Conservation (phyloP, 148 eudicot species). For the Rhododendron mucronatum region DNA sequence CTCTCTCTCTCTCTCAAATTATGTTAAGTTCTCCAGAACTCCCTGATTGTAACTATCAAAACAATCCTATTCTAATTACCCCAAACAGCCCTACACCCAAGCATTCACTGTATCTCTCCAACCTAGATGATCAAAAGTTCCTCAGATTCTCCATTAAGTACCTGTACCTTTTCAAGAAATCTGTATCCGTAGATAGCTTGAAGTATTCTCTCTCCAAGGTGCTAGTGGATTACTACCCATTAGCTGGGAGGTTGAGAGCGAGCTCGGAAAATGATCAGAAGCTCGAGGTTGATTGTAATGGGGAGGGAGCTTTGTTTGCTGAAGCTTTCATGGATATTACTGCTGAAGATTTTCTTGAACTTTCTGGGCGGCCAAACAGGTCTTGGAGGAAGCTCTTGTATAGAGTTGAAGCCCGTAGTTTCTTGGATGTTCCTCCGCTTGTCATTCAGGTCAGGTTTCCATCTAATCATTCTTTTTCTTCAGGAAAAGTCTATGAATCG, state of each 20-base stretch:
- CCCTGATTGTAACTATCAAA: constrained; percentile 55
- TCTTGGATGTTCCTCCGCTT: constrained; percentile 88
- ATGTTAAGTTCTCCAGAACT: constrained; percentile 43
- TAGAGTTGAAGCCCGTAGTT: constrained; percentile 52
- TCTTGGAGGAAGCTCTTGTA: constrained; percentile 77
- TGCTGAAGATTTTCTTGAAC: constrained; percentile 45
- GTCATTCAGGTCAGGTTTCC: constrained; percentile 61
- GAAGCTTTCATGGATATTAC: constrained; percentile 64
- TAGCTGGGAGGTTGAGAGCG: constrained; percentile 69
- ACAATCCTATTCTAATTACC: constrained; percentile 42
- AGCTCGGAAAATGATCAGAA: constrained; percentile 37
- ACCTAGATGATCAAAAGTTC: constrained; percentile 80
- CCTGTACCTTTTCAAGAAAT: constrained; percentile 51
- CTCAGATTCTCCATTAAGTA: constrained; percentile 84
- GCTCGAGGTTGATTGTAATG: constrained; percentile 84
- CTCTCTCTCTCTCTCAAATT: background rate
- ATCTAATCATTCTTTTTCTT: background rate
- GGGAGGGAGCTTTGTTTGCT: constrained; percentile 80
- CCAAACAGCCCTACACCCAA: constrained; percentile 68
- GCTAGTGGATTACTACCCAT: constrained; percentile 79
- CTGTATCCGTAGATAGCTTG: constrained; percentile 27
- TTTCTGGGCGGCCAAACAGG: constrained; percentile 53
- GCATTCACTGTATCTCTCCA: constrained; percentile 66
- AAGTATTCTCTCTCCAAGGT: constrained; percentile 54
- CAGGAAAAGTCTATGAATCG: background rate